Conservation (phyloP, 148 eudicot species). For the Heliosperma pusillum region DNA sequence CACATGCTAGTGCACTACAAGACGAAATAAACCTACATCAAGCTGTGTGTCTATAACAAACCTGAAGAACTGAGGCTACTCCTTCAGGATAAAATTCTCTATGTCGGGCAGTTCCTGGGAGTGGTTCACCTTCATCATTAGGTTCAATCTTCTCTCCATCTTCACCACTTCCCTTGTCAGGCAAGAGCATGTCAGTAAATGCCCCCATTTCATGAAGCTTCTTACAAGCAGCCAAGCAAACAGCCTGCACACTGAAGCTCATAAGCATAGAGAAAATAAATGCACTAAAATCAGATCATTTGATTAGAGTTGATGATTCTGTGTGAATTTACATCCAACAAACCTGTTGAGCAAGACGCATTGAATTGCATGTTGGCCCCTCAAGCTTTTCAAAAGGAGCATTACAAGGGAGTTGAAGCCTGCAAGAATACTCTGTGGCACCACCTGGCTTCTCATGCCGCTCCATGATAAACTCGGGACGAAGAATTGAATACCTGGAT, state of each 20-base stretch:
- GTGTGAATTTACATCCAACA: slow-evolving; percentile 13
- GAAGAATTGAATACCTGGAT: slow-evolving; percentile 90
- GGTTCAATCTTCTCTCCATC: slow-evolving; percentile 63
- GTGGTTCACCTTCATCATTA: slow-evolving; percentile 81
- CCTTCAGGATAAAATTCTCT: slow-evolving; percentile 98
- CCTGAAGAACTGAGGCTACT: slow-evolving; percentile 78
- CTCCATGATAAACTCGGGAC: slow-evolving; percentile 93
- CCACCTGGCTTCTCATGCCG: slow-evolving; percentile 79
- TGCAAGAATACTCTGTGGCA: slow-evolving; percentile 82
- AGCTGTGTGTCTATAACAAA: slow-evolving; percentile 32
- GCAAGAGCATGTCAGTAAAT: slow-evolving; percentile 97
- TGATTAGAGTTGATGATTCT: background rate
- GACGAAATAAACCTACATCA: background rate
- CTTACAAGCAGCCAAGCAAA: slow-evolving; percentile 97
- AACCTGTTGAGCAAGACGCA: slow-evolving; percentile 96
- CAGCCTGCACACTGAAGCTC: slow-evolving; percentile 53
- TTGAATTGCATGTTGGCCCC: slow-evolving; percentile 86
- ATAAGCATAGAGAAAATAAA: background rate
- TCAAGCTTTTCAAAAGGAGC: slow-evolving; percentile 94
- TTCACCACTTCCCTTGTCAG: slow-evolving; percentile 89
- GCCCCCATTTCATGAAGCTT: slow-evolving; percentile 99
- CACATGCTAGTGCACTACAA: slow-evolving; percentile 1
- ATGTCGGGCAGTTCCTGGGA: slow-evolving; percentile 95
- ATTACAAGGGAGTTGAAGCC: slow-evolving; percentile 97
- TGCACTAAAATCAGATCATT: background rate